Evolutionary conservation across 768 basidiomycete genomes (phyloP).

Genomic region (Boletus subparvulus): DNA sequence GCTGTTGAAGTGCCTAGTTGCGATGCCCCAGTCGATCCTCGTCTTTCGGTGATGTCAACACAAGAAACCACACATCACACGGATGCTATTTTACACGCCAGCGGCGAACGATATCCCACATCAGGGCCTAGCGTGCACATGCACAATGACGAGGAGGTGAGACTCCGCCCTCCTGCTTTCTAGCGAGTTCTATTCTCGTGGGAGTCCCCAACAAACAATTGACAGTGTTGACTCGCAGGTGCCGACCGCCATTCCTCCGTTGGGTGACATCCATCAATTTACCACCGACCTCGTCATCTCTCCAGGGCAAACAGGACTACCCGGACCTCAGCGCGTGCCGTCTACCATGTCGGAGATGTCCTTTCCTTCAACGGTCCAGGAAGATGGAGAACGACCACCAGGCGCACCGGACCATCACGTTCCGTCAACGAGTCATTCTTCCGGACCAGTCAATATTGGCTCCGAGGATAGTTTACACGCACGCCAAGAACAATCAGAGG

Average conservation of each 20-base stretch:
- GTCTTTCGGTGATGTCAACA: neutral
- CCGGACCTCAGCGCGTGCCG: neutral
- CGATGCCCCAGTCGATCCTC: neutral
- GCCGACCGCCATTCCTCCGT: neutral
- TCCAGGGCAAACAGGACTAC: neutral
- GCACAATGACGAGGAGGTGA: neutral
- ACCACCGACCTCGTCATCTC: neutral
- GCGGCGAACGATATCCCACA: neutral
- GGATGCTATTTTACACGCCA: neutral
- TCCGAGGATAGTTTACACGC: constrained; percentile 44
- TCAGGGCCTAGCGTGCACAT: neutral
- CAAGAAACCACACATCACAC: neutral
- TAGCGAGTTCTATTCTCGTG: neutral
- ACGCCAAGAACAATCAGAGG: constrained; percentile 53
- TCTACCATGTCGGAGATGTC: too few species aligned
- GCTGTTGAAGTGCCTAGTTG: neutral
- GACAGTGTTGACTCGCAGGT: neutral
- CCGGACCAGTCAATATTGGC: constrained; percentile 29
- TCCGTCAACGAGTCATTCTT: constrained; percentile 3
- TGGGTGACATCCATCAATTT: neutral
- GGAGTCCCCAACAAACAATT: neutral
- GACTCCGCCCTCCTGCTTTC: neutral
- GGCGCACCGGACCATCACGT: too few species aligned
- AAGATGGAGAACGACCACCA: too few species aligned
- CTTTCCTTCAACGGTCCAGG: too few species aligned